Percentiles rank a stretch among this genome's conserved stretches.
Conservation (phyloP, 305 asterid genomes). For the Ilex paraguariensis region DNA sequence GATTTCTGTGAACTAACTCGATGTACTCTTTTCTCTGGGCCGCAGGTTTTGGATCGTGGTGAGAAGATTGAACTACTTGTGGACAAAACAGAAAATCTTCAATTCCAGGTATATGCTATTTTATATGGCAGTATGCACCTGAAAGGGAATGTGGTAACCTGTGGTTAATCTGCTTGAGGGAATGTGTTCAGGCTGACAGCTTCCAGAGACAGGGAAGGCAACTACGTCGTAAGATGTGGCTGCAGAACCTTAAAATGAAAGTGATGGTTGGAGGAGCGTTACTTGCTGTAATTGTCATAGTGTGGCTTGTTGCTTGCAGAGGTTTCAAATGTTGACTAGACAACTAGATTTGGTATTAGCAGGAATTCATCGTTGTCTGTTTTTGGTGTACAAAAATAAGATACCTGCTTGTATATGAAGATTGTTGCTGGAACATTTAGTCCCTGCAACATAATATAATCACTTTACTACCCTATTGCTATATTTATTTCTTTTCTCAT, state of each 20-base stretch:
- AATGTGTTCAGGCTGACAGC: conserved; percentile 77
- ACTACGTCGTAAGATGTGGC: conserved; percentile 93
- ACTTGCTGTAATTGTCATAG: conserved; percentile 40
- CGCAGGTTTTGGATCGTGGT: conserved; percentile 95
- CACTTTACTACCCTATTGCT: no score
- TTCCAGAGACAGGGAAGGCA: conserved; percentile 98
- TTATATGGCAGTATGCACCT: background rate
- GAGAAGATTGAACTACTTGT: conserved; percentile 94
- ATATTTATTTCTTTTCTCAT: no score
- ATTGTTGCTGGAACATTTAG: conserved; percentile 1
- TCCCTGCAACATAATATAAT: no score
- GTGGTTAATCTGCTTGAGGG: conserved; percentile 3
- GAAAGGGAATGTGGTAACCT: background rate
- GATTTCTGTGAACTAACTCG: background rate
- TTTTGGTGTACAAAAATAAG: conserved; percentile 1
- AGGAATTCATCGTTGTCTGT: background rate
- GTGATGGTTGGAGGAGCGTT: conserved; percentile 73
- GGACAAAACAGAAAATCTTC: conserved; percentile 94
- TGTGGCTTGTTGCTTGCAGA: conserved; percentile 70
- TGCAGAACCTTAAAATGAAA: conserved; percentile 84
- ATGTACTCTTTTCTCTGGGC: conserved; percentile 9
- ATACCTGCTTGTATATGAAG: conserved; percentile 12
- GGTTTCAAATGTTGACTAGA: conserved; percentile 28
- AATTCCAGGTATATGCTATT: conserved; percentile 67
- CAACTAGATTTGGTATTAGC: background rate